phyloP scores from a whole-genome alignment of 345 rosid genomes.

The Eucalyptus marginata region DNA sequence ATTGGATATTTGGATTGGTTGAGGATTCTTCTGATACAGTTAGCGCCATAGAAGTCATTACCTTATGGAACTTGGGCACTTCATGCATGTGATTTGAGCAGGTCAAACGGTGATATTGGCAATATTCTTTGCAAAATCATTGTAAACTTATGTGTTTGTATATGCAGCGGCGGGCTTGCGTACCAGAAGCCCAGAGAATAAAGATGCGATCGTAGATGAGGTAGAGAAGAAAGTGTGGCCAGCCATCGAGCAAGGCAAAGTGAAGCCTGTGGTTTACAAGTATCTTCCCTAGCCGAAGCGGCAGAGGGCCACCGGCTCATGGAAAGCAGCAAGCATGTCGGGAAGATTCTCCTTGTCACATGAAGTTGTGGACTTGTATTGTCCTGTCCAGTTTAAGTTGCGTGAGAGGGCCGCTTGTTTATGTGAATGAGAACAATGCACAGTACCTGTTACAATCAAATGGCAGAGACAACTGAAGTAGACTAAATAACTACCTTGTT shows the following conservation, averaged over 20 bases:
- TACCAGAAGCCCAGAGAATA: slow-evolving; percentile 53
- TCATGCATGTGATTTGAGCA: neutral
- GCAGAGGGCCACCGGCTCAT: slow-evolving; percentile 66
- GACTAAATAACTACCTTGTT: neutral
- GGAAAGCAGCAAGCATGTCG: slow-evolving; percentile 71
- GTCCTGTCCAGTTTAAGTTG: neutral
- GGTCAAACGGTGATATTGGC: neutral
- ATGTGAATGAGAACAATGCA: neutral
- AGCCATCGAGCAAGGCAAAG: slow-evolving; percentile 54
- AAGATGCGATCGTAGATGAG: slow-evolving; percentile 58
- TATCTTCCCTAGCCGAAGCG: slow-evolving; percentile 42
- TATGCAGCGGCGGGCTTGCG: slow-evolving; percentile 70
- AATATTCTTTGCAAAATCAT: neutral
- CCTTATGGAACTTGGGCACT: neutral
- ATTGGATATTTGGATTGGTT: neutral
- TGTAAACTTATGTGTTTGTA: neutral
- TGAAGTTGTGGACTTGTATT: neutral
- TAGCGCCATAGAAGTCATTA: neutral
- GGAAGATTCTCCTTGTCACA: slow-evolving; percentile 66
- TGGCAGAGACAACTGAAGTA: neutral
- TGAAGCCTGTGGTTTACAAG: slow-evolving; percentile 58
- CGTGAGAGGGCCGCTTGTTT: neutral
- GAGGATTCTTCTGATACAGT: neutral
- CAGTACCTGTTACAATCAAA: neutral
- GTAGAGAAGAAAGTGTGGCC: slow-evolving; percentile 86